phyloP scores from a whole-genome alignment of 2,329 filamentous ascomycete species.

The Ophiostoma ips region DNA sequence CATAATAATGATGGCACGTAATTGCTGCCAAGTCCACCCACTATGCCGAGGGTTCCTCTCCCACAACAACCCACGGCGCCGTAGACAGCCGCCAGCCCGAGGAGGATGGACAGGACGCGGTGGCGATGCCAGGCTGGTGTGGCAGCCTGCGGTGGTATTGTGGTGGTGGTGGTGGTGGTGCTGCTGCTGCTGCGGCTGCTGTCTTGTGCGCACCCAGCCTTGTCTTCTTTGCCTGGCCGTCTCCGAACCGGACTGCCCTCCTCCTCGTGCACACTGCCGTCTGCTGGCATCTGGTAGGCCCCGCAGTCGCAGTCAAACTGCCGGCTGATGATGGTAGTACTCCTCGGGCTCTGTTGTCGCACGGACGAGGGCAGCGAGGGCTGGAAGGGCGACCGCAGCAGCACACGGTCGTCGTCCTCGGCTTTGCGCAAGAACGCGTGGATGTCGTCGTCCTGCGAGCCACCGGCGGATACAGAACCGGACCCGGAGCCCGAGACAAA shows the following conservation, averaged over 20 bases:
- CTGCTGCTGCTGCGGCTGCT: neutral
- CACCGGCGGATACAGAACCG: conserved; percentile 32
- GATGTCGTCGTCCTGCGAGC: conserved; percentile 29
- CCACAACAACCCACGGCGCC: neutral
- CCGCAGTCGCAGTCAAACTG: neutral
- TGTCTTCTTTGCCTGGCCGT: too few relatives aligned
- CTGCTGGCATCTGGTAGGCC: conserved; percentile 22
- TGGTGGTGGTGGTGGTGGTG: too few relatives aligned
- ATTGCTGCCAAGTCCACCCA: too few relatives aligned
- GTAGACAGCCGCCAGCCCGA: conserved; percentile 4
- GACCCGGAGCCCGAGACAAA: conserved; percentile 20
- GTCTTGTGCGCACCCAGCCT: too few relatives aligned
- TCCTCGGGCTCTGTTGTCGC: conserved; percentile 18
- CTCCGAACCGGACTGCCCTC: conserved; percentile 11
- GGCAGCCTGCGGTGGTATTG: too few relatives aligned
- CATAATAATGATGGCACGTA: neutral
- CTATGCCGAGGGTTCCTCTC: too few relatives aligned
- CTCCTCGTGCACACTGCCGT: conserved; percentile 15
- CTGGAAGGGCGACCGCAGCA: conserved; percentile 40
- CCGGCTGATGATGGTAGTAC: conserved; percentile 9
- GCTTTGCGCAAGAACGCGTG: conserved; percentile 37
- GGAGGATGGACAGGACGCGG: neutral
- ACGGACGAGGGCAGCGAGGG: conserved; percentile 33
- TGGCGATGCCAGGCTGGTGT: neutral
- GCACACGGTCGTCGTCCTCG: conserved; percentile 42